These are phyloP conservation scores for Vaucheria bursata DNA, from an alignment of 352 stramenopile species.

Conservation along the genomic window DNA sequence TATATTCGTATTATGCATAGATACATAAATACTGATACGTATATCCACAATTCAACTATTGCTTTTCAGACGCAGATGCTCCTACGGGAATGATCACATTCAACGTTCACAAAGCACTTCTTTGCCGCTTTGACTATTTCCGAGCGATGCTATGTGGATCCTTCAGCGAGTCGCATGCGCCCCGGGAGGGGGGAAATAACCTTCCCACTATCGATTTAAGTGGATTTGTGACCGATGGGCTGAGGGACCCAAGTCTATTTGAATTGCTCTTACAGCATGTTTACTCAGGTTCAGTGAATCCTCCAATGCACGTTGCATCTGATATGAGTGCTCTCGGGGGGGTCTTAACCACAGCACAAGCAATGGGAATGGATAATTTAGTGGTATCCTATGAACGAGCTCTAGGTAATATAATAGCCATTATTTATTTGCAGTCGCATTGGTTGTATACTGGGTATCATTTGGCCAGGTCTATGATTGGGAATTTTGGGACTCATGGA, in stretches of 20 bases:
- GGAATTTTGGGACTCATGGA: too few relatives aligned
- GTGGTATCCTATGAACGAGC: background rate
- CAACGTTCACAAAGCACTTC: background rate
- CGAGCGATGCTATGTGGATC: background rate
- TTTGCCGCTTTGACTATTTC: background rate
- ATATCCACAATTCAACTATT: too few relatives aligned
- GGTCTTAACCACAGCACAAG: background rate
- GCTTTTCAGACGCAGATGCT: background rate
- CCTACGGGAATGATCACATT: background rate
- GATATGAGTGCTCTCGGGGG: background rate
- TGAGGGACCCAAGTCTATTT: background rate
- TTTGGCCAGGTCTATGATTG: too few relatives aligned
- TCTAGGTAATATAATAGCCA: too few relatives aligned
- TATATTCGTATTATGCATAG: too few relatives aligned
- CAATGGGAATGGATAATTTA: background rate
- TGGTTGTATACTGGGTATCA: too few relatives aligned
- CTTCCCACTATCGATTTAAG: background rate
- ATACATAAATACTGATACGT: too few relatives aligned
- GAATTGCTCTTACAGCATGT: background rate
- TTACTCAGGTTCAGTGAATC: background rate
- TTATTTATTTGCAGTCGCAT: too few relatives aligned
- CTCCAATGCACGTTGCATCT: background rate
- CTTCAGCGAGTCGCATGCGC: background rate
- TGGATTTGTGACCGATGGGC: background rate
- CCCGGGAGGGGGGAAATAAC: background rate